Evolutionary conservation across 495 filamentous ascomycete species (phyloP).

Genomic region (Trichoderma asperelloides): DNA sequence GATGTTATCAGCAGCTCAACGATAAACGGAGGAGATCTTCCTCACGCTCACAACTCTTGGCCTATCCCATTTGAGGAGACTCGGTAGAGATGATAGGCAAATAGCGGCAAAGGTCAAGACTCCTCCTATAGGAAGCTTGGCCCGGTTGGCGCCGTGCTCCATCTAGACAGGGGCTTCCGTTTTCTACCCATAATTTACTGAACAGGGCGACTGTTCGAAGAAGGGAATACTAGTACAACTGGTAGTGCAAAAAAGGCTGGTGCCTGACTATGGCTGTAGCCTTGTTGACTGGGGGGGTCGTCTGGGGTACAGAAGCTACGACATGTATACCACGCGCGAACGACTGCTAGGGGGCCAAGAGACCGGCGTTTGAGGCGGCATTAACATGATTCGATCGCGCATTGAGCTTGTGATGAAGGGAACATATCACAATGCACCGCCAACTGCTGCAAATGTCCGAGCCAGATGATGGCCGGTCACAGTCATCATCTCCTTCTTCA

Average conservation of each 20-base stretch:
- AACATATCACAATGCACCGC: background rate
- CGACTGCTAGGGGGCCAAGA: background rate
- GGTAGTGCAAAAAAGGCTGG: background rate
- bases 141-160: conserved; percentile 1
- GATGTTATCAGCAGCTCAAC: background rate
- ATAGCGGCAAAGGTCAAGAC: background rate
- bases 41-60: background rate
- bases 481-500: background rate
- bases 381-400: conserved; percentile 2
- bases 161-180: background rate
- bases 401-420: conserved; percentile 4
- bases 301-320: conserved; percentile 4
- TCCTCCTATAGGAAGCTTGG: background rate
- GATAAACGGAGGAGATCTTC: background rate
- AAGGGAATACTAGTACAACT: background rate
- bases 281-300: background rate
- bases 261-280: background rate
- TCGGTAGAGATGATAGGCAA: background rate
- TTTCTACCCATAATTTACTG: background rate
- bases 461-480: background rate
- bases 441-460: background rate
- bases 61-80: background rate
- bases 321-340: background rate
- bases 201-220: background rate
- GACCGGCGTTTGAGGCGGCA: conserved; percentile 7